Percentiles rank a stretch among this genome's conserved stretches.
These are phyloP conservation scores for Penicillium salamii DNA, from an alignment of 495 filamentous ascomycete species.

Conservation along the genomic window DNA sequence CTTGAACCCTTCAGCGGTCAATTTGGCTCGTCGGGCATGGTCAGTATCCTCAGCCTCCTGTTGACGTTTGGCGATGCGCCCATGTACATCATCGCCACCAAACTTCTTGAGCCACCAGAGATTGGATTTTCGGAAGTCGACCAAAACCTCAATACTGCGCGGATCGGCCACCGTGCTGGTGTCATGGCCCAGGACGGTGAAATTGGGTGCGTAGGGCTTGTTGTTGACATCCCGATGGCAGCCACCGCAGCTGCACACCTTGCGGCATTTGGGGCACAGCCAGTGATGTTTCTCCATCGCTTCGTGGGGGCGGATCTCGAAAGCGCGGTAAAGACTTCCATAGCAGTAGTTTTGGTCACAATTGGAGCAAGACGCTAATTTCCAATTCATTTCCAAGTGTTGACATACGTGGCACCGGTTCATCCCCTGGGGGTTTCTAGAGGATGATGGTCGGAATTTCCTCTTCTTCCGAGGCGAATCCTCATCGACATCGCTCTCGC, in stretches of 20 bases:
- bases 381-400: constrained; percentile 72
- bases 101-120: constrained; percentile 68
- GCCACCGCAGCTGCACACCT: constrained; percentile 77
- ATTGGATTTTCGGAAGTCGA: constrained; percentile 83
- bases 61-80: constrained; percentile 44
- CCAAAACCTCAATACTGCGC: constrained; percentile 79
- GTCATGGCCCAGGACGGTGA: constrained; percentile 82
- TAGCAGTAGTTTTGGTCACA: constrained; percentile 81
- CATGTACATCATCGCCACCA: constrained; percentile 43
- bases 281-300: constrained; percentile 76
- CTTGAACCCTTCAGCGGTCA: constrained; percentile 1
- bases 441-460: constrained; percentile 22
- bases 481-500: too few species aligned
- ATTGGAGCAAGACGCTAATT: constrained; percentile 69
- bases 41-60: constrained; percentile 49
- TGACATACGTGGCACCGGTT: constrained; percentile 76
- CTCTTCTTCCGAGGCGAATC: too few species aligned
- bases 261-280: constrained; percentile 82
- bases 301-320: constrained; percentile 77
- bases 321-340: constrained; percentile 82
- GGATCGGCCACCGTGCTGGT: constrained; percentile 84
- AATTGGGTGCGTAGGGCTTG: constrained; percentile 76
- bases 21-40: not conserved
- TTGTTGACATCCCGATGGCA: constrained; percentile 62
- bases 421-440: constrained; percentile 40